Evolutionary conservation across 768 basidiomycete species (phyloP).

Genomic region (Suillus variegatus): DNA sequence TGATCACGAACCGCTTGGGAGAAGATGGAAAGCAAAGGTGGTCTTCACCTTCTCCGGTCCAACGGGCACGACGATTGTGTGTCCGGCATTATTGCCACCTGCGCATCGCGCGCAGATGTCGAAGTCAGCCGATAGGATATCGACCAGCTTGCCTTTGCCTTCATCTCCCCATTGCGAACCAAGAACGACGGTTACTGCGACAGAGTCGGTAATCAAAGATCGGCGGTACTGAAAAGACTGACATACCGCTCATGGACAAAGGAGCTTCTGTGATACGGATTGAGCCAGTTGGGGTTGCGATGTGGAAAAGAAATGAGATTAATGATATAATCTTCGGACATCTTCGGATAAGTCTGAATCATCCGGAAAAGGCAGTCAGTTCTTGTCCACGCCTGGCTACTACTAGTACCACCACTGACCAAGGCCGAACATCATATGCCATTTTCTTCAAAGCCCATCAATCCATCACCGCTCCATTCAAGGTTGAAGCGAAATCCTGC

Average conservation of each 20-base stretch:
- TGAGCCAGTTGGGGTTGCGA: not conserved
- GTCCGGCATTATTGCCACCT: slow-evolving; percentile 98
- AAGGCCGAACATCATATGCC: slow-evolving; percentile 36
- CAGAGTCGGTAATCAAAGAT: slow-evolving; percentile 13
- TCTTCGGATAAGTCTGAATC: not conserved
- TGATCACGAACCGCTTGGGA: slow-evolving; percentile 78
- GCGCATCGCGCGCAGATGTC: slow-evolving; percentile 97
- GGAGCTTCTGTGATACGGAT: not conserved
- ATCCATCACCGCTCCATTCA: slow-evolving; percentile 40
- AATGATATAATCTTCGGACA: not conserved
- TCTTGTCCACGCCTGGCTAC: too few species aligned
- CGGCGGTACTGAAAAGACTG: slow-evolving; percentile 2
- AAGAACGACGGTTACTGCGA: slow-evolving; percentile 69
- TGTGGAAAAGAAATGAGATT: slow-evolving; percentile 10
- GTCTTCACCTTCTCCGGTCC: slow-evolving; percentile 70
- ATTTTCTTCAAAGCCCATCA: slow-evolving; percentile 52
- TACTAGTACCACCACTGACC: too few species aligned
- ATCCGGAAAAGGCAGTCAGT: not conserved
- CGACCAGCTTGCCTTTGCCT: slow-evolving; percentile 95
- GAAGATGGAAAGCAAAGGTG: slow-evolving; percentile 92
- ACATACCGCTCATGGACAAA: slow-evolving; percentile 26
- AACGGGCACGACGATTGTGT: slow-evolving; percentile 89
- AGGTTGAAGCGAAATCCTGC: slow-evolving; percentile 61
- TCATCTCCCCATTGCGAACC: slow-evolving; percentile 94
- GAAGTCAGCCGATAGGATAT: slow-evolving; percentile 86